Conservation (phyloP, 1,139 yeast species). For the Blastobotrys serpentis region DNA sequence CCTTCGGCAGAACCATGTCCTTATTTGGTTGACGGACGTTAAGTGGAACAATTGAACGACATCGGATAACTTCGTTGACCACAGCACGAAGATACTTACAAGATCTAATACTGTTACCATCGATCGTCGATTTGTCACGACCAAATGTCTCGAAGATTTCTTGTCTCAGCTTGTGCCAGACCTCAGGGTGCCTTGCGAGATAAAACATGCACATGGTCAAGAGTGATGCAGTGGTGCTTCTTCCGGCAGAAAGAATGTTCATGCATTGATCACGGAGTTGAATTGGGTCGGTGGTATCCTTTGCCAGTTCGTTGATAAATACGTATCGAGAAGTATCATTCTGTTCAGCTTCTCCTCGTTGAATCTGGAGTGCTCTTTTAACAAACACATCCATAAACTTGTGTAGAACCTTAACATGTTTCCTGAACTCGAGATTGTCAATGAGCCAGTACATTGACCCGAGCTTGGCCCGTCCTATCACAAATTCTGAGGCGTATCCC, state of each 20-base stretch:
- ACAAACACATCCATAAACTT: slow-evolving; percentile 36
- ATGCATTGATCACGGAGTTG: slow-evolving; percentile 52
- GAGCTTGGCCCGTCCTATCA: slow-evolving; percentile 7
- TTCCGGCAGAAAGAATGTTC: slow-evolving; percentile 52
- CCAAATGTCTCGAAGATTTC: slow-evolving; percentile 35
- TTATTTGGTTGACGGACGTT: slow-evolving; percentile 32
- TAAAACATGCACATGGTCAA: slow-evolving; percentile 48
- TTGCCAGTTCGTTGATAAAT: slow-evolving; percentile 46
- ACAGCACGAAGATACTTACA: slow-evolving; percentile 33
- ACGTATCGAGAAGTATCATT: slow-evolving; percentile 19
- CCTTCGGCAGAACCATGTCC: slow-evolving; percentile 48
- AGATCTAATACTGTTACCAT: slow-evolving; percentile 49
- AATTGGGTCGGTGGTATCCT: slow-evolving; percentile 48
- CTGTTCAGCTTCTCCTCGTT: slow-evolving; percentile 1
- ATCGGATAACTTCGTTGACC: slow-evolving; percentile 33
- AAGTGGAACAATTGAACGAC: slow-evolving; percentile 33
- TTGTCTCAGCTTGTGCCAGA: slow-evolving; percentile 41
- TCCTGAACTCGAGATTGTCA: slow-evolving; percentile 38
- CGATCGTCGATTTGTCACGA: slow-evolving; percentile 23
- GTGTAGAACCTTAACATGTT: slow-evolving; percentile 30
- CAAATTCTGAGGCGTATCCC: slow-evolving; percentile 2
- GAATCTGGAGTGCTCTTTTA: slow-evolving; percentile 24
- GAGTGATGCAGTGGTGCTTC: slow-evolving; percentile 55
- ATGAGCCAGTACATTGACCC: slow-evolving; percentile 38
- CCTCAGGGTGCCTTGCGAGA: slow-evolving; percentile 45